Evolutionary conservation across 202 grass and related monocot species (phyloP).

Genomic region (Brachypodium distachyon): DNA sequence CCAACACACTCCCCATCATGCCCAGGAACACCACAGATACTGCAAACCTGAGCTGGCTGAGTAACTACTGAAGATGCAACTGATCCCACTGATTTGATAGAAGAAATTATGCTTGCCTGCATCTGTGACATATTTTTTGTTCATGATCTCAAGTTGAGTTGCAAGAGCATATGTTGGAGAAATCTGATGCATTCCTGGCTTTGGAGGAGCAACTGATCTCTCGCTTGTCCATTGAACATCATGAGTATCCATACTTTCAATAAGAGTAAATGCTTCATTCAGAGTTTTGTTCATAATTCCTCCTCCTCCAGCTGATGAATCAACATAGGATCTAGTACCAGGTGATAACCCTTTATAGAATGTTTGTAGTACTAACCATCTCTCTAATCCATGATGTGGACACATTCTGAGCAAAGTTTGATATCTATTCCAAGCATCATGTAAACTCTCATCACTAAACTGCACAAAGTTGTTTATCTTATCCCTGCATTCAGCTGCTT

Average conservation of each 20-base stretch:
- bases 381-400: background rate
- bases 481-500: background rate
- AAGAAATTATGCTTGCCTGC: no score
- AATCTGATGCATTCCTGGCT: background rate
- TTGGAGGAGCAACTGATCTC: background rate
- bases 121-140: no score
- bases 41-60: no score
- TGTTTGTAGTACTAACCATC: background rate
- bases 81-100: no score
- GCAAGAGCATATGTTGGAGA: background rate
- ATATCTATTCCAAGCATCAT: background rate
- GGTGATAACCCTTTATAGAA: background rate
- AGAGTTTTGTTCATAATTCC: no score
- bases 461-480: background rate
- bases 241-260: background rate
- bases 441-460: background rate
- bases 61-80: no score
- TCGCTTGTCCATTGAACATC: background rate
- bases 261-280: no score
- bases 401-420: background rate
- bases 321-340: background rate
- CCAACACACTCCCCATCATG: no score
- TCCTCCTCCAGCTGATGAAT: background rate
- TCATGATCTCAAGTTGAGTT: background rate
- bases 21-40: no score